Conservation (phyloP, 176 grass and related monocot species). For the Triticum dicoccoides region DNA sequence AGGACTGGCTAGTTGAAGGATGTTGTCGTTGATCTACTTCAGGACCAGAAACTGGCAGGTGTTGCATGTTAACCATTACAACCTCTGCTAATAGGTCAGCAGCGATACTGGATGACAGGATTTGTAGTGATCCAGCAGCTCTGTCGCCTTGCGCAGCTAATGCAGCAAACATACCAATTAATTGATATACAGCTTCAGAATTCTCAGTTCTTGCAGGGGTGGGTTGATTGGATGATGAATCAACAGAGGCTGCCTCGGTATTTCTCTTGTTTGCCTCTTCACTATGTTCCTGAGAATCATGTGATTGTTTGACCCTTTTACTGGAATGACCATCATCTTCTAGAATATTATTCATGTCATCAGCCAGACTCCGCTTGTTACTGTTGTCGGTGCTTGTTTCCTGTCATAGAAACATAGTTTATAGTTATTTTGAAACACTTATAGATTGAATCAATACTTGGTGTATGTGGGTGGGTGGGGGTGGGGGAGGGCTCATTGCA, state of each 20-base stretch:
- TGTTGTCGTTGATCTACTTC: slow-evolving; percentile 43
- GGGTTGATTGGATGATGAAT: slow-evolving; percentile 31
- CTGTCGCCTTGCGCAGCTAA: slow-evolving; percentile 84
- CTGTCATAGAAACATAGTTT: slow-evolving; percentile 37
- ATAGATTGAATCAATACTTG: not conserved
- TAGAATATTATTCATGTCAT: slow-evolving; percentile 45
- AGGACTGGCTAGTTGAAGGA: slow-evolving; percentile 31
- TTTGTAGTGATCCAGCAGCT: slow-evolving; percentile 70
- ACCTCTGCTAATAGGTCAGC: slow-evolving; percentile 91
- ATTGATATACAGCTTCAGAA: slow-evolving; percentile 86
- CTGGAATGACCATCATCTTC: slow-evolving; percentile 57
- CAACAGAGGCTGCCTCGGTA: slow-evolving; percentile 27
- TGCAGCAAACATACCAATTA: slow-evolving; percentile 91
- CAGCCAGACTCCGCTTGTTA: slow-evolving; percentile 53
- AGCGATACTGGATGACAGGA: slow-evolving; percentile 82
- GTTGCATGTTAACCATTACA: slow-evolving; percentile 88
- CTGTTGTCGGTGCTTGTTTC: slow-evolving; percentile 62
- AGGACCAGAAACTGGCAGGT: slow-evolving; percentile 63
- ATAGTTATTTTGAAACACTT: slow-evolving; percentile 16
- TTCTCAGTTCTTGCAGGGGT: slow-evolving; percentile 45
- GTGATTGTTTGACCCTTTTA: slow-evolving; percentile 63
- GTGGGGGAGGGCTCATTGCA: no score
- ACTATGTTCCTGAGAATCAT: slow-evolving; percentile 33
- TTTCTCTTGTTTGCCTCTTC: slow-evolving; percentile 32
- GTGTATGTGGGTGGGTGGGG: no score